Conservation (phyloP, 495 filamentous ascomycete species). For the Talaromyces stipitatus region DNA sequence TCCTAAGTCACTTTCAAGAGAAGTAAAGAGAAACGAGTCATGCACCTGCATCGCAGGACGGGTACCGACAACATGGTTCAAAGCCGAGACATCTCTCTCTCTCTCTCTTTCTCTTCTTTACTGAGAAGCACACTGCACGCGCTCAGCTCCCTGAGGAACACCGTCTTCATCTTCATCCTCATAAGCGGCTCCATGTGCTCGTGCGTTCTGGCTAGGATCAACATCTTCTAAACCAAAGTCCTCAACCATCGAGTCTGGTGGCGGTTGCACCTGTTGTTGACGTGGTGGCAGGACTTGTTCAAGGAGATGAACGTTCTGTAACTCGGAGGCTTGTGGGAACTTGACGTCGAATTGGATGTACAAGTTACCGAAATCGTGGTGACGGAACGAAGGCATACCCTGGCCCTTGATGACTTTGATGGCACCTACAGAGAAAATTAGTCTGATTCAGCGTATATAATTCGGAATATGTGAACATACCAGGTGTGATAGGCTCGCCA, state of each 20-base stretch:
- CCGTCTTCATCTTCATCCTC: slow-evolving; percentile 73
- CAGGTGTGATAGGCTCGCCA: slow-evolving; percentile 87
- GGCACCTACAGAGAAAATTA: slow-evolving; percentile 49
- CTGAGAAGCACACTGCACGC: slow-evolving; percentile 96
- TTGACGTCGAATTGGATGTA: slow-evolving; percentile 98
- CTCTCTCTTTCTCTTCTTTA: slow-evolving; percentile 45
- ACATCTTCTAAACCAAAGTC: slow-evolving; percentile 78
- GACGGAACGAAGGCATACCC: slow-evolving; percentile 95
- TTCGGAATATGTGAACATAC: slow-evolving; percentile 45
- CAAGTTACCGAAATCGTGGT: slow-evolving; percentile 93
- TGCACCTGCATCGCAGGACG: not conserved
- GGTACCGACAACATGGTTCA: not conserved
- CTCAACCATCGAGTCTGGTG: slow-evolving; percentile 80
- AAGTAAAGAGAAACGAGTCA: not conserved
- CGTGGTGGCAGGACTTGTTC: slow-evolving; percentile 76
- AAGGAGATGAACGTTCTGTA: slow-evolving; percentile 51
- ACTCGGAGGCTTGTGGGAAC: slow-evolving; percentile 64
- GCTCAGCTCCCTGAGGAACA: slow-evolving; percentile 74
- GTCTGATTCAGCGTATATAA: not conserved
- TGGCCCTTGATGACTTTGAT: slow-evolving; percentile 95
- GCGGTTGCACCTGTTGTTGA: slow-evolving; percentile 49
- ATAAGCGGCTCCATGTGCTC: slow-evolving; percentile 70
- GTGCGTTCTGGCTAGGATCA: slow-evolving; percentile 55
- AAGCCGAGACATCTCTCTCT: not conserved
- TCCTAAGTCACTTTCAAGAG: not conserved